A percentile compares a stretch with the other conserved stretches of the same genome.
Evolutionary conservation across 441 rosid species (phyloP).

Genomic region (Geranium incanum): DNA sequence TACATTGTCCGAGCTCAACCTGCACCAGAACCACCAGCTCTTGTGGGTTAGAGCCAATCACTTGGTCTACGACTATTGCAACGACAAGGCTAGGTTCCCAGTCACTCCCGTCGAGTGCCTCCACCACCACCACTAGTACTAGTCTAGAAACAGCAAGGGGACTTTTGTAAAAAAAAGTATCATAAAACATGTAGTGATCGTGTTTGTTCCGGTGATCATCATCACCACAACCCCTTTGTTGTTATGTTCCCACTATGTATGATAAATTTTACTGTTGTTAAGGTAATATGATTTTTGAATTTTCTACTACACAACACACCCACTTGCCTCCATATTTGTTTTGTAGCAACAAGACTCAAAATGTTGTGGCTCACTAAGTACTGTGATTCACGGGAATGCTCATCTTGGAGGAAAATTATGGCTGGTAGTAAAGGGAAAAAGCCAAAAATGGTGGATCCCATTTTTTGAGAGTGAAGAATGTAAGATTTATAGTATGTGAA

Average conservation of each 20-base stretch:
- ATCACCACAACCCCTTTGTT: not conserved
- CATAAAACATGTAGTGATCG: not conserved
- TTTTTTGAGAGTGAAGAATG: not conserved
- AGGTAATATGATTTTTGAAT: not conserved
- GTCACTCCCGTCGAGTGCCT: slow-evolving; percentile 69
- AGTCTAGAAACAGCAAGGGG: not conserved
- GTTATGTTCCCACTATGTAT: not conserved
- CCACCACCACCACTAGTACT: slow-evolving; percentile 71
- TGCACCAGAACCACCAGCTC: slow-evolving; percentile 89
- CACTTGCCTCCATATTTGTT: not conserved
- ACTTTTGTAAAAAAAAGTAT: not conserved
- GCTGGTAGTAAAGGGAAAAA: not conserved
- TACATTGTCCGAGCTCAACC: slow-evolving; percentile 50
- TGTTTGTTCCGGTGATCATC: not conserved
- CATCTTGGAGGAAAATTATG: not conserved
- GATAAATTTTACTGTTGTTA: not conserved
- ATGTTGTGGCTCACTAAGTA: not conserved
- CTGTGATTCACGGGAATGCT: not conserved
- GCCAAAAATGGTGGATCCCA: slow-evolving; percentile 1
- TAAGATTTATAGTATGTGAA: not conserved
- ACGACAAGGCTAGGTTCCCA: slow-evolving; percentile 63
- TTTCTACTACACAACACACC: not conserved
- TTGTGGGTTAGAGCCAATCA: slow-evolving; percentile 84
- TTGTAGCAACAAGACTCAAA: not conserved
- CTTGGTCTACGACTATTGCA: slow-evolving; percentile 81